Base-by-base conservation (phyloP, 306 rosid genomes). In the Casuarina glauca region DNA sequence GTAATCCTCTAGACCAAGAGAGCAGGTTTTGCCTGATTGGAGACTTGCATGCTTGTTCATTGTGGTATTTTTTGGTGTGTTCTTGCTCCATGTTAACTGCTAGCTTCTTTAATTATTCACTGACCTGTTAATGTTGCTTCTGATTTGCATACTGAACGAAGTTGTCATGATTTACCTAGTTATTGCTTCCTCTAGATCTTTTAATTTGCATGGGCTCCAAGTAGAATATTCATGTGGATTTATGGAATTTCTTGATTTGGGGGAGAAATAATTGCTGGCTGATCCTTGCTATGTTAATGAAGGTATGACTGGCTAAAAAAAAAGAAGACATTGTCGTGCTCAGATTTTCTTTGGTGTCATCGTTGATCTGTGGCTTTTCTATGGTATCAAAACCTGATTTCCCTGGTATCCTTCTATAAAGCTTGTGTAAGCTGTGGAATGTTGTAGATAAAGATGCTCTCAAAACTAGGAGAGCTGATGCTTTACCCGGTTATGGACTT, bases 191-290 rank as follows among this genome's bases (percentile, higher is more conserved):
- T 54, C 38, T 10, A 32, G 64, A 8, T 61, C 32, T 50, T 71
- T 71, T 15, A 51, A 60, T 41, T 9, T 17, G 62, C 62, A 48
- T 39, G 76, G 38, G 76, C 53, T 13, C 48, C 60, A 45, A 39
- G n/a, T 60, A 32, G 53, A 32, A 63, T 49, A 66, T 53, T 16
- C 35, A 66, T 61, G 32, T 26, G n/a, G 54, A 45, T 17, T 36
- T 60, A 10, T 20, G 35, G 66, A 51, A 74, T 80, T 51, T 69
- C 51, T 58, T 58, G 72, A 80, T 48, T 80, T 26, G 48, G 57
- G 55, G 66, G 49, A 46, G 32, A 61, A 19, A 17, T 57, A 38
- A 66, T 74, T 79, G 55, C 36, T 19, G 36, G 55, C 64, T 39
- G 48, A 42, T 44, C 72, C 55, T 64, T 72, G 32, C 53, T 43